phyloP scores from a whole-genome alignment of 768 basidiomycete species.

The Amanita brunnescens region DNA sequence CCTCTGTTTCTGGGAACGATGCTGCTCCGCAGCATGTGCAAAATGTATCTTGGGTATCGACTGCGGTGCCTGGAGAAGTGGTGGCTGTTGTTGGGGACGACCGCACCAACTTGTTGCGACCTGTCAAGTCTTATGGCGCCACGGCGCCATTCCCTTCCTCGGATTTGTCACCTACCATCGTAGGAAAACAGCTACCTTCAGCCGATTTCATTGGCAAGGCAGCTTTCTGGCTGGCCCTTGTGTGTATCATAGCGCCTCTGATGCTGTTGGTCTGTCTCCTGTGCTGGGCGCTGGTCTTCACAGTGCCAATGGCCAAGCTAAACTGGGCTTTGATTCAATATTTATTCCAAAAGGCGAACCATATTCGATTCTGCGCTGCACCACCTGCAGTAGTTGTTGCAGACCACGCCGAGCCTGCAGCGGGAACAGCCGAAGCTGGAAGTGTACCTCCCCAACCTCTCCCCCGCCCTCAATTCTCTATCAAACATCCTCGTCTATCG shows the following conservation, averaged over 20 bases:
- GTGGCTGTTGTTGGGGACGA: conserved; percentile 34
- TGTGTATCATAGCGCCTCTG: conserved; percentile 75
- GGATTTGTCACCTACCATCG: conserved; percentile 19
- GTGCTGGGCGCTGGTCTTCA: conserved; percentile 93
- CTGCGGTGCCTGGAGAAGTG: conserved; percentile 31
- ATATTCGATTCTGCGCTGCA: conserved; percentile 89
- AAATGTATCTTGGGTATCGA: conserved; percentile 35
- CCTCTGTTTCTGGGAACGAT: conserved; percentile 14
- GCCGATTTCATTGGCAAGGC: conserved; percentile 57
- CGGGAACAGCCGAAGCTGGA: conserved; percentile 16
- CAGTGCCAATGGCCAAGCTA: conserved; percentile 97
- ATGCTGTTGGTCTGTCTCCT: conserved; percentile 81
- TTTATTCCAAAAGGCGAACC: conserved; percentile 69
- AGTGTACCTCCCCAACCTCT: conserved; percentile 12
- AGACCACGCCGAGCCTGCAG: conserved; percentile 10
- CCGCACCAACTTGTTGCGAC: conserved; percentile 24
- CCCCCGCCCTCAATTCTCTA: conserved; percentile 39
- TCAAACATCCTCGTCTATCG: conserved; percentile 67
- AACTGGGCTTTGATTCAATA: conserved; percentile 90
- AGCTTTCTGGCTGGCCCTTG: conserved; percentile 77
- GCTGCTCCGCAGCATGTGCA: conserved; percentile 30
- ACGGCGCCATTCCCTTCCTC: conserved; percentile 26
- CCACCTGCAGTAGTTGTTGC: conserved; percentile 60
- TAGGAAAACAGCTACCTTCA: conserved; percentile 24
- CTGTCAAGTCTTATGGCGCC: conserved; percentile 69